Evolutionary conservation across 257 asterid species (phyloP).

Genomic region (Penstemon eatonii): DNA sequence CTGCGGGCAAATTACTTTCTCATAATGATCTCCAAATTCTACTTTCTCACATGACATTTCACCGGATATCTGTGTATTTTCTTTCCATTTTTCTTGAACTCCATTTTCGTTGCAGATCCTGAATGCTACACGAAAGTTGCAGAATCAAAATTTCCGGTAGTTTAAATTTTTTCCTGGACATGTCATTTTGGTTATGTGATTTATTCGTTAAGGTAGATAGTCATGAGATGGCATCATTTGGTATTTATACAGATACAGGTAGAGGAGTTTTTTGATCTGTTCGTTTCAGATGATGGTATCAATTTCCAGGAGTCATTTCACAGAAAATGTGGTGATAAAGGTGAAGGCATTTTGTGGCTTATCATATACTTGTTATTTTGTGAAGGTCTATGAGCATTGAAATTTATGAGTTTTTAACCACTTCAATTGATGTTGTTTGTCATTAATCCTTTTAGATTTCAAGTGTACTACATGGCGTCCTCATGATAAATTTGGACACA

Average conservation of each 20-base stretch:
- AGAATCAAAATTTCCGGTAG: slow-evolving; percentile 83
- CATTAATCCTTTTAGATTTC: slow-evolving; percentile 51
- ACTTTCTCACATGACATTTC: background rate
- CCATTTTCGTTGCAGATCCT: slow-evolving; percentile 62
- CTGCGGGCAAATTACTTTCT: slow-evolving; percentile 11
- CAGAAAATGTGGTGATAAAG: slow-evolving; percentile 91
- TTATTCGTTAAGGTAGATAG: slow-evolving; percentile 15
- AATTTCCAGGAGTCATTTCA: slow-evolving; percentile 74
- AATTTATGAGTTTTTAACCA: slow-evolving; percentile 17
- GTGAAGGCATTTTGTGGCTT: slow-evolving; percentile 45
- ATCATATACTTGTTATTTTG: slow-evolving; percentile 16
- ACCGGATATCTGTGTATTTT: too few species aligned
- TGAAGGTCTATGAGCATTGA: slow-evolving; percentile 17
- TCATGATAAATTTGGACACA: slow-evolving; percentile 66
- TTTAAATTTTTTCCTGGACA: slow-evolving; percentile 16
- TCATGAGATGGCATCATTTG: slow-evolving; percentile 8
- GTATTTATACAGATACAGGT: slow-evolving; percentile 55
- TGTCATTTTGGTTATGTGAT: background rate
- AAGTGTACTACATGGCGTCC: slow-evolving; percentile 75
- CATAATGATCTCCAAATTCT: slow-evolving; percentile 1
- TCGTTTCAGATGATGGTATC: slow-evolving; percentile 67
- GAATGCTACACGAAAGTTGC: slow-evolving; percentile 75
- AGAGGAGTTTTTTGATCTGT: slow-evolving; percentile 75
- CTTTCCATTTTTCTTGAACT: slow-evolving; percentile 14
- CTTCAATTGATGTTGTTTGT: slow-evolving; percentile 24